Conservation (phyloP, 192 early-diverging fungal genomes). For the Coemansia sp. region DNA sequence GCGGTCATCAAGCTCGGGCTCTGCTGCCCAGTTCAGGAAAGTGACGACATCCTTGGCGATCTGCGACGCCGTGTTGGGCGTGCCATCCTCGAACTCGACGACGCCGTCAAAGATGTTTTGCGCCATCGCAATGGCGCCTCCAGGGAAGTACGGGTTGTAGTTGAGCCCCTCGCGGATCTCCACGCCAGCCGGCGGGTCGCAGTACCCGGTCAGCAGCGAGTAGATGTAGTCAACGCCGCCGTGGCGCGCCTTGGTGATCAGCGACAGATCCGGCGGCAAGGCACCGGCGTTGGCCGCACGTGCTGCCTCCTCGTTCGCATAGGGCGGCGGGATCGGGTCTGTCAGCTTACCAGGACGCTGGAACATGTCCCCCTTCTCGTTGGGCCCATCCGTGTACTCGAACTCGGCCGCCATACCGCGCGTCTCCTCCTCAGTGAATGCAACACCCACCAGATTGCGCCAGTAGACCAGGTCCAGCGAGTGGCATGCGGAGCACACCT, state of each 20-base stretch:
- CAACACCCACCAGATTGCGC: constrained; percentile 94
- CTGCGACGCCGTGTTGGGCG: constrained; percentile 92
- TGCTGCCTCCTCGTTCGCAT: constrained; percentile 96
- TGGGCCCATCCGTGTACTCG: constrained; percentile 89
- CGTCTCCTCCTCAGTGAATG: constrained; percentile 88
- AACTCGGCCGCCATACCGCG: constrained; percentile 91
- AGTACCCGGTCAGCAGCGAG: constrained; percentile 91
- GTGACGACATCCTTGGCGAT: constrained; percentile 95
- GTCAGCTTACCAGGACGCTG: constrained; percentile 90
- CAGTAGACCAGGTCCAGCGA: constrained; percentile 90
- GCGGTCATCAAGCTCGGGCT: constrained; percentile 95
- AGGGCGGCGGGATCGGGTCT: constrained; percentile 86
- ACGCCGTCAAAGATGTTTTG: constrained; percentile 90
- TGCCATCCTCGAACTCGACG: constrained; percentile 96
- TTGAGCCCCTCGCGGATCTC: constrained; percentile 91
- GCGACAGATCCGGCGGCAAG: constrained; percentile 90
- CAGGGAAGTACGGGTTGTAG: constrained; percentile 99
- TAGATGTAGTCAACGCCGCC: constrained; percentile 95
- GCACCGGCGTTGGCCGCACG: constrained; percentile 95
- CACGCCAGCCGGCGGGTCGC: constrained; percentile 92
- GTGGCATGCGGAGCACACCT: constrained; percentile 97
- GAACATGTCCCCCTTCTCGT: constrained; percentile 92
- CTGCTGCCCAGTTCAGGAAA: constrained; percentile 94
- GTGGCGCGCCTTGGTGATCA: constrained; percentile 93
- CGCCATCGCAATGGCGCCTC: constrained; percentile 96